A percentile compares a stretch with the other conserved stretches of the same genome.
Evolutionary conservation across 2,329 filamentous ascomycete species (phyloP).

Genomic region (Phialophora verrucosa): DNA sequence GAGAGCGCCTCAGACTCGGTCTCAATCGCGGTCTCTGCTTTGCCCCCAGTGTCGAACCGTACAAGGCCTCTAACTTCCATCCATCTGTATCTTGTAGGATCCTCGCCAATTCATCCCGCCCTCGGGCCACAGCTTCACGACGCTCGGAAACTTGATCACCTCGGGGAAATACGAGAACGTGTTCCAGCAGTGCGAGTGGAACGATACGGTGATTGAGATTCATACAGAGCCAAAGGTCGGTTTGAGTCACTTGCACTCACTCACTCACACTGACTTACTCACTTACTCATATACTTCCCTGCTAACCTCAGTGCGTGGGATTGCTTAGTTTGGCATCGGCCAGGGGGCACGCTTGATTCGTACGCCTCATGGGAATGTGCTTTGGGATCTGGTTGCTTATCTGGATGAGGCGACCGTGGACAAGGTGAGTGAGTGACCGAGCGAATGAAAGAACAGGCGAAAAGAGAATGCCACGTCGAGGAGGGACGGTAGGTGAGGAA

Average conservation of each 20-base stretch:
- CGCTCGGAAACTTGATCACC: conserved; percentile 63
- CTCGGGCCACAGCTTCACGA: conserved; percentile 37
- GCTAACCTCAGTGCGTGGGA: neutral
- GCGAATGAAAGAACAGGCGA: neutral
- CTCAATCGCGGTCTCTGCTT: neutral
- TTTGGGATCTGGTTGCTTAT: conserved; percentile 79
- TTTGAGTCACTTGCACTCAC: neutral
- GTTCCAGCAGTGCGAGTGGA: conserved; percentile 29
- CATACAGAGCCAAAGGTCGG: conserved; percentile 38
- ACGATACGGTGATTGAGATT: conserved; percentile 34
- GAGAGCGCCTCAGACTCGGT: neutral
- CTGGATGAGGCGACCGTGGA: conserved; percentile 69
- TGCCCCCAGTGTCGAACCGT: too few relatives aligned
- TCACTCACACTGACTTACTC: neutral
- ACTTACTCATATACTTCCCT: too few relatives aligned
- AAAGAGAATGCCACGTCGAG: neutral
- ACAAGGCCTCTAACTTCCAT: neutral
- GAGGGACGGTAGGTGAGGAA: neutral
- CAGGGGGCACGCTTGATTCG: conserved; percentile 73
- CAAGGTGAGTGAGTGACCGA: conserved; percentile 26
- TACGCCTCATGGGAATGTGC: conserved; percentile 70
- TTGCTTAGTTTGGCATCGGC: conserved; percentile 69
- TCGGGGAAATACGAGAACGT: conserved; percentile 31
- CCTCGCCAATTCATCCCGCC: conserved; percentile 38
- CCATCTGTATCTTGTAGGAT: conserved; percentile 28